Evolutionary conservation across 208 protist species (phyloP).

Genomic region (Acanthamoeba royreba): DNA sequence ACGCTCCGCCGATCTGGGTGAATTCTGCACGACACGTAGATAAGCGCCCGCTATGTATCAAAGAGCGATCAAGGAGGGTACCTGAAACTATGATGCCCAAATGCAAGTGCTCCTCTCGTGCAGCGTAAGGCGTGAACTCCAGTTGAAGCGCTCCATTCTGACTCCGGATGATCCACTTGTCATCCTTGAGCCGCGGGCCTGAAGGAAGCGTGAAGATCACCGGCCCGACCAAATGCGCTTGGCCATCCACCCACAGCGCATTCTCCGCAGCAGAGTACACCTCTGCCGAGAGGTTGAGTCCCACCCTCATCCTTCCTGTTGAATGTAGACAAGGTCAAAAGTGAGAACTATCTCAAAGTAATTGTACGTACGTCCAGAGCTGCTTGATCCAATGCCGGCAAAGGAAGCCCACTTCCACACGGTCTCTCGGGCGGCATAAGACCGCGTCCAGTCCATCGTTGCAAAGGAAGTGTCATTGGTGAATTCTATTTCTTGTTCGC

Average conservation of each 20-base stretch:
- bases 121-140: not conserved
- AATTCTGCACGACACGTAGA: not conserved
- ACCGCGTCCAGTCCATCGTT: constrained; percentile 18
- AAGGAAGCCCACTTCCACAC: not conserved
- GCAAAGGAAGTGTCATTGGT: not conserved
- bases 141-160: not conserved
- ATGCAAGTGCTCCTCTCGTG: not conserved
- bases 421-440: not conserved
- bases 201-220: not conserved
- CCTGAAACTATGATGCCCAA: not conserved
- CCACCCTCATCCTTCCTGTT: not conserved
- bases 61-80: not conserved
- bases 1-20: not conserved
- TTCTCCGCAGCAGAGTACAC: not conserved
- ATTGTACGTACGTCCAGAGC: not conserved
- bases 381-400: not conserved
- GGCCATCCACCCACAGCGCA: not conserved
- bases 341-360: not conserved
- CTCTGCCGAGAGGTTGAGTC: not conserved
- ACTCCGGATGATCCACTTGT: constrained; percentile 11
- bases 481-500: not conserved
- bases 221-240: not conserved
- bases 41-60: not conserved
- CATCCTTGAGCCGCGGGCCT: not conserved
- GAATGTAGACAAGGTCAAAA: not conserved